phyloP scores from a whole-genome alignment of 31 red algal genomes.

The Asparagopsis taxiformis region DNA sequence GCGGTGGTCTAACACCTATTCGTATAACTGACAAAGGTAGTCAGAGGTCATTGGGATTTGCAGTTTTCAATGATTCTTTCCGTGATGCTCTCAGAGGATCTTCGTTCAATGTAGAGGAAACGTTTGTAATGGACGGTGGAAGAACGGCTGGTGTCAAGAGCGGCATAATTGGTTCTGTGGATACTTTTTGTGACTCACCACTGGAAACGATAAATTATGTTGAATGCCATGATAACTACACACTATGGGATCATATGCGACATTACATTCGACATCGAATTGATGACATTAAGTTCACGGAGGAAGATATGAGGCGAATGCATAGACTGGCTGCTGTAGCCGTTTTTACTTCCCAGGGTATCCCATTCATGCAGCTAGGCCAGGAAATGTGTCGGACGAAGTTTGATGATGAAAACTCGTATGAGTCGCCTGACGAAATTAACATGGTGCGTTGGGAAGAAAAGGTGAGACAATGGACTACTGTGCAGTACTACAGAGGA shows the following conservation, averaged over 20 bases:
- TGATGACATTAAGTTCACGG: constrained; percentile 62
- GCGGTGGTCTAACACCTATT: constrained; percentile 75
- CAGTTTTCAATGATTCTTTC: constrained; percentile 85
- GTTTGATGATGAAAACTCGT: constrained; percentile 88
- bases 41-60: constrained; percentile 75
- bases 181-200: constrained; percentile 68
- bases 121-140: constrained; percentile 76
- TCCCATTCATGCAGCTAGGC: constrained; percentile 82
- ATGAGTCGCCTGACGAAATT: constrained; percentile 76
- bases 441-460: constrained; percentile 81
- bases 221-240: constrained; percentile 94
- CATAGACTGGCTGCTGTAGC: constrained; percentile 68
- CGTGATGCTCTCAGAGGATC: constrained; percentile 82
- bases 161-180: constrained; percentile 80
- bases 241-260: constrained; percentile 83
- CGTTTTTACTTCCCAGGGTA: constrained; percentile 84
- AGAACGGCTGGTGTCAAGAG: constrained; percentile 60
- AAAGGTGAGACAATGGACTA: constrained; percentile 50
- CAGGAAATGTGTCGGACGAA: constrained; percentile 92
- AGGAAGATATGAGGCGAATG: constrained; percentile 69
- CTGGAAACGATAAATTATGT: constrained; percentile 87
- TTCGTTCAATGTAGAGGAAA: constrained; percentile 61
- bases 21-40: constrained; percentile 59
- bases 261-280: constrained; percentile 56
- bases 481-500: constrained; percentile 62